Base-by-base conservation (phyloP, 768 basidiomycete genomes). In the Cyclocybe aegerita region DNA sequence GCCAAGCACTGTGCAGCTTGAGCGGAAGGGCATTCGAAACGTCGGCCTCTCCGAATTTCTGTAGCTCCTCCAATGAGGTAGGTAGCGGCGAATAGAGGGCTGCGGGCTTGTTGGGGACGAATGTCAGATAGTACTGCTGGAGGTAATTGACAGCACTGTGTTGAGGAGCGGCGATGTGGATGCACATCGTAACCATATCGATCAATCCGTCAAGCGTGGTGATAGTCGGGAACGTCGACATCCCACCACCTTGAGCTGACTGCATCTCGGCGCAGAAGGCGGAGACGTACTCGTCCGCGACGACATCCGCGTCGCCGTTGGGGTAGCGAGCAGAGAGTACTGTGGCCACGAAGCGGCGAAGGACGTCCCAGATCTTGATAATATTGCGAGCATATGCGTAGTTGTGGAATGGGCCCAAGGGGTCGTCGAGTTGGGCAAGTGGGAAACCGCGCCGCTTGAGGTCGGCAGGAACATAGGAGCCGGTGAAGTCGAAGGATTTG, bases 141-240 rank as follows among this genome's bases (percentile, higher is more conserved):
- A 68, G 59, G 48, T 67, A 68, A 47, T 68, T 68, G 50, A 68
- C 63, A 1, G 67, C 67, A 23, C 65, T 68, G 48, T 68, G 67
- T 52, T 68, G 67, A 3, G 65, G 60, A 9, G 63, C 54, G 9
- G 67, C 65, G 48, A 66, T 64, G 50, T 68, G 65, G 39, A 68
- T 67, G 55, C 63, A 63, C 65, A 68, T 67, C 0, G 64, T 66
- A 40, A 62, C 59, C 15, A 60, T 45, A 52, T 68, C 62, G 46
- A 67, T 62, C 32, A 67, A 43, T 10, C 58, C 59, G 38, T 61
- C 59, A n/a, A 67, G 42, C 0, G 65, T 68, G 29, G 48, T 54
- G 50, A 65, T 55, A 4, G 42, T 44, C 7, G 67, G 67, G 57
- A 68, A 67, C 30, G 52, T 59, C 2, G 45, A 15, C 39, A 67